Evolutionary conservation across 768 basidiomycete genomes (phyloP), one percentile per base, ranked within the genome.

Genomic region (Fomitopsis pulvina): DNA sequence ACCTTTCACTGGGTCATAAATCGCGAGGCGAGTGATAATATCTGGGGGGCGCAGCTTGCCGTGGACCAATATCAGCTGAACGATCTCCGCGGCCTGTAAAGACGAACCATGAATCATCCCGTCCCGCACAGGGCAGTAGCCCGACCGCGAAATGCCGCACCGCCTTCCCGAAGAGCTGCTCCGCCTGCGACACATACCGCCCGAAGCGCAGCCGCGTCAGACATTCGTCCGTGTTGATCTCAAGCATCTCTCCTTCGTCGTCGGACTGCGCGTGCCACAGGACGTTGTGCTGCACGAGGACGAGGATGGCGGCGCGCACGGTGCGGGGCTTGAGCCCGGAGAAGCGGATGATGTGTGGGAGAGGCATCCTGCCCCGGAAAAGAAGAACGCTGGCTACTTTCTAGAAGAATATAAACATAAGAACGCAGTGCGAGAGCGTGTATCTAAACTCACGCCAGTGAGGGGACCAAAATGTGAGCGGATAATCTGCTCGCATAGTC

Each of bases 211-310:
- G 59, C 49, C 93, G 74, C 68, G 82, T 71, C 29, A 96, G 72
- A 63, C 92, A 93, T 61, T 92, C 91, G 47, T 86, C 79, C 12
- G 81, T 69, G 59, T 92, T 92, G 54, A 95, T 71, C 63, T 96
- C 92, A 42, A 88, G 73, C 50, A 87, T 77, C 54, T 86, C 87
- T 4, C 78, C 80, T 37, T 81, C 84, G n/a, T 82, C 80, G 8
- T 83, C 82, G 4, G 76, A 76, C 32, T 77, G 76, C 8, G 84
- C 78, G 61, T 92, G 89, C 88, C 92, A 93, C 39, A 94, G 72
- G 39, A 96, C 67, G 66, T 96, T 93, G 63, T 97, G 94, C 63
- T 97, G 94, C 16, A 94, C 75, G 47, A 97, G 77, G 40, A 85
- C 78, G 40, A 96, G 71, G 18, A 94, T 69, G 18, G 81, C 76